A percentile compares a stretch with the other conserved stretches of the same genome.
These are phyloP conservation scores for Stenogyne calaminthoides DNA, from an alignment of 305 asterid species.

Conservation along the genomic window DNA sequence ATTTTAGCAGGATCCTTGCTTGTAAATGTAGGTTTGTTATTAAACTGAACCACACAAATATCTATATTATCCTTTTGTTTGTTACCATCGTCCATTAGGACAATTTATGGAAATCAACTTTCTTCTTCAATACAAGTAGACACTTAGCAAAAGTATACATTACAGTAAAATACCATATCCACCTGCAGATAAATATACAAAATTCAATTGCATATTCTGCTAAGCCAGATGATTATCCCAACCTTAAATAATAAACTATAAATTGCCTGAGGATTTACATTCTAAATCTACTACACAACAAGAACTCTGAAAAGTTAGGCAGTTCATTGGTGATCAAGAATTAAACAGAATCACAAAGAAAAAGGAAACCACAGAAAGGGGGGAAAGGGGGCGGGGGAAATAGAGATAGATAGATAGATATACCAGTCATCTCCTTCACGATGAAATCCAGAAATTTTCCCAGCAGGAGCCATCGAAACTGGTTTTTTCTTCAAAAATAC, in stretches of 20 bases:
- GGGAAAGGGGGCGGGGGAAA: background rate
- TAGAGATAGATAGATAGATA: no score
- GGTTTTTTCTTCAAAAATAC: conserved; percentile 16
- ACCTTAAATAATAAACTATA: background rate
- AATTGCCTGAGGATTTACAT: background rate
- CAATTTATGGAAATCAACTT: background rate
- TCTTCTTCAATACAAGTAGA: background rate
- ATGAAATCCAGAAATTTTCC: conserved; percentile 62
- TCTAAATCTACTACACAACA: background rate
- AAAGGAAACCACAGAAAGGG: no score
- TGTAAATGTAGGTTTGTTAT: background rate
- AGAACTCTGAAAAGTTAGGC: conserved; percentile 16
- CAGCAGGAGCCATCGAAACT: conserved; percentile 69
- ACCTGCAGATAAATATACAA: background rate
- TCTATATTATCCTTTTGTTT: background rate
- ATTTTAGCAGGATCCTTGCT: background rate
- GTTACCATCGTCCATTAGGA: background rate
- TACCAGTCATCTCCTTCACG: conserved; percentile 92
- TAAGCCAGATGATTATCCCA: background rate
- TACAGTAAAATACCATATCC: background rate
- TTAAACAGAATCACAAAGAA: conserved; percentile 18
- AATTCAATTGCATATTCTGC: conserved; percentile 1
- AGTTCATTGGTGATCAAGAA: conserved; percentile 31
- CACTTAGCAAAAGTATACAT: conserved; percentile 1
- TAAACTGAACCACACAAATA: background rate